A percentile compares a stretch with the other conserved stretches of the same genome.
These are phyloP conservation scores for Colletotrichum ledebouriae DNA, from an alignment of 2,329 filamentous ascomycete species.

Conservation along the genomic window DNA sequence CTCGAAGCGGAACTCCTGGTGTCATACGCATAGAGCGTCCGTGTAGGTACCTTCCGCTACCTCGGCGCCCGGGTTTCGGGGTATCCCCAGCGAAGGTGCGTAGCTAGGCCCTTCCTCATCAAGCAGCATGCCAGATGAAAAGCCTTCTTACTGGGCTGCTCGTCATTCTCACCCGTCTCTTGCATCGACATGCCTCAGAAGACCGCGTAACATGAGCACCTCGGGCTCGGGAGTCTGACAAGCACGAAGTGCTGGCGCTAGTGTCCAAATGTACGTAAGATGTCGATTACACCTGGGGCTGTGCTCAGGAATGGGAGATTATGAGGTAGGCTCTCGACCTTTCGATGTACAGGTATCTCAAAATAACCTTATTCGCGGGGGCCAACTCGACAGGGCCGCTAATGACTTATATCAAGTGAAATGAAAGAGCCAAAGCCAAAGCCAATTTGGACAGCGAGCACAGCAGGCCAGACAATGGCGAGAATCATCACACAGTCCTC, in stretches of 20 bases:
- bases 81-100: neutral
- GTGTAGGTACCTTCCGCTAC: slow-evolving; percentile 8
- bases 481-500: slow-evolving; percentile 26
- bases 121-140: slow-evolving; percentile 26
- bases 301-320: slow-evolving; percentile 34
- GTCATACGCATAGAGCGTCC: neutral
- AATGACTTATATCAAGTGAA: neutral
- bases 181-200: slow-evolving; percentile 18
- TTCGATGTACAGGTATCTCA: neutral
- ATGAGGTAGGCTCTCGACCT: slow-evolving; percentile 15
- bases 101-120: slow-evolving; percentile 29
- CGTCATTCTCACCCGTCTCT: slow-evolving; percentile 1
- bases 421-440: neutral
- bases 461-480: too few species aligned
- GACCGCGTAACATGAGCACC: neutral
- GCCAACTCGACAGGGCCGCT: too few species aligned
- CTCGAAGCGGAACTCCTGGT: neutral
- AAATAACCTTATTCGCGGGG: slow-evolving; percentile 7
- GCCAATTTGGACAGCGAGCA: slow-evolving; percentile 5
- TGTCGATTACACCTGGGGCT: slow-evolving; percentile 30
- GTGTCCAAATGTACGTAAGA: slow-evolving; percentile 23
- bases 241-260: slow-evolving; percentile 6
- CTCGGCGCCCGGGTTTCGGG: neutral
- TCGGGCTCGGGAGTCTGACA: slow-evolving; percentile 19
- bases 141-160: slow-evolving; percentile 7